Evolutionary conservation across 208 protist species (phyloP).

Genomic region (Trypanosoma conorhini): DNA sequence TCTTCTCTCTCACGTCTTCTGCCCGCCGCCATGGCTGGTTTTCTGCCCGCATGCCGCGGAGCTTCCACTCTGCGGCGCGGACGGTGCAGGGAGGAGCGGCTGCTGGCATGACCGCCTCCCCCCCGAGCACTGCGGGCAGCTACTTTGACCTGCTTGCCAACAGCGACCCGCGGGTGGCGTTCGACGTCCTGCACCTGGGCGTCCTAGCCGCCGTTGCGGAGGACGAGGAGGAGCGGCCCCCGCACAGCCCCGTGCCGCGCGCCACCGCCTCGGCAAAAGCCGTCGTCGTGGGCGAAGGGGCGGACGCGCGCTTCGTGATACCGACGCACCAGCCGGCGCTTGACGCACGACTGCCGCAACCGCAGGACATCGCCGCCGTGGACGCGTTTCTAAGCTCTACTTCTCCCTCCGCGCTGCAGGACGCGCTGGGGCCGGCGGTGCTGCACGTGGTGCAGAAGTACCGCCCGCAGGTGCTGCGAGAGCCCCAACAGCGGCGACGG

Average conservation of each 20-base stretch:
- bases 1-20: neutral
- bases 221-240: slow-evolving; percentile 14
- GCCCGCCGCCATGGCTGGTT: no score
- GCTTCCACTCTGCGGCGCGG: neutral
- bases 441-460: slow-evolving; percentile 26
- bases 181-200: slow-evolving; percentile 69
- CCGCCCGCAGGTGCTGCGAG: neutral
- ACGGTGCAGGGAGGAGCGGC: neutral
- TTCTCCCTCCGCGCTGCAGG: neutral
- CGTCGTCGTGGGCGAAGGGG: slow-evolving; percentile 3
- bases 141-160: slow-evolving; percentile 61
- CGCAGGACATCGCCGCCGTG: neutral
- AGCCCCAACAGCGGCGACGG: neutral
- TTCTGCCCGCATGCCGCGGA: neutral
- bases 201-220: slow-evolving; percentile 42
- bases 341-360: slow-evolving; percentile 18
- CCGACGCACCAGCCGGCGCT: slow-evolving; percentile 7
- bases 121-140: slow-evolving; percentile 11
- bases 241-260: neutral
- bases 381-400: neutral
- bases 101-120: slow-evolving; percentile 2
- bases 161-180: slow-evolving; percentile 70
- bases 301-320: slow-evolving; percentile 14
- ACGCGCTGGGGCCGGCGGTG: slow-evolving; percentile 17
- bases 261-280: neutral